phyloP scores from a whole-genome alignment of 345 rosid species.

The Erucastrum elatum region DNA sequence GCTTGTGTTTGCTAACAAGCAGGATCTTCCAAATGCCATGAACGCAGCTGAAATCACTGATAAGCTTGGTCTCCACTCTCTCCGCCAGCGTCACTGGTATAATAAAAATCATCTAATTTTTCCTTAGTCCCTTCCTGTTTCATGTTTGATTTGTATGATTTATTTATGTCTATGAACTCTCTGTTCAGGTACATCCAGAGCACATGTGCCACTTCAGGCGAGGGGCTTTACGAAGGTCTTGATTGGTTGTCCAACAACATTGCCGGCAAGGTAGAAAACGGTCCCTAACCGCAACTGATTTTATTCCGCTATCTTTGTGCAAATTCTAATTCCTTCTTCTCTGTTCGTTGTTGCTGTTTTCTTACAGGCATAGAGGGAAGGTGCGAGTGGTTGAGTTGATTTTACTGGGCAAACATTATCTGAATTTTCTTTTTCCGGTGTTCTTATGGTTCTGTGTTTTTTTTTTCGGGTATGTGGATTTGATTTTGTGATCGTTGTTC shows the following conservation, averaged over 20 bases:
- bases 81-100: conserved; percentile 22
- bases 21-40: conserved; percentile 64
- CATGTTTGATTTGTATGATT: neutral
- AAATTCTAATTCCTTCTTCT: neutral
- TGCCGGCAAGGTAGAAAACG: conserved; percentile 13
- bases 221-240: conserved; percentile 32
- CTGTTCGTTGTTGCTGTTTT: neutral
- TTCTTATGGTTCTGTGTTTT: neutral
- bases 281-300: neutral
- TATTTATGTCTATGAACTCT: neutral
- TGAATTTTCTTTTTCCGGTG: neutral
- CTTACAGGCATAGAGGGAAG: conserved; percentile 4
- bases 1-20: conserved; percentile 75
- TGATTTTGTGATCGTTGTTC: conserved; percentile 12
- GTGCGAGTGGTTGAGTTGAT: conserved; percentile 1
- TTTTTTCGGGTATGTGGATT: neutral
- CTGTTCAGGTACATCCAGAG: conserved; percentile 22
- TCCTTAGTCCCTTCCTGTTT: neutral
- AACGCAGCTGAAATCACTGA: conserved; percentile 28
- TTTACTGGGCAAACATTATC: conserved; percentile 19
- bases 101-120: neutral
- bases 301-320: neutral
- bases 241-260: conserved; percentile 29
- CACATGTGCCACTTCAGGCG: conserved; percentile 28
- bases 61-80: conserved; percentile 27